Percentiles rank a stretch among this genome's conserved stretches.
Evolutionary conservation across 495 filamentous ascomycete genomes (phyloP).

Genomic region (Aspergillus baeticus): DNA sequence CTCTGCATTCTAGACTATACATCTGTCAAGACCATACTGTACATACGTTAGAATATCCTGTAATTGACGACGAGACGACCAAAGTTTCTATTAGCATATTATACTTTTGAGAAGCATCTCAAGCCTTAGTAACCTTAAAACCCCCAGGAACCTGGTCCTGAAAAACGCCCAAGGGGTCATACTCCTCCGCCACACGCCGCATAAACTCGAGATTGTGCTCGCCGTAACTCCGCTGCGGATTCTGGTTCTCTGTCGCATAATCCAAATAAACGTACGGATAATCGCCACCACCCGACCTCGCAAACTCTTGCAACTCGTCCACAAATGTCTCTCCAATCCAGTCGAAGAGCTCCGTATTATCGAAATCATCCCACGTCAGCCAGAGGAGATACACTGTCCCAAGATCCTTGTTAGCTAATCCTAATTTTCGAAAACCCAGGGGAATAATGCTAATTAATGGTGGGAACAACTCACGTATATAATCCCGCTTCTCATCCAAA

Average conservation of each 20-base stretch:
- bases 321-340: not conserved
- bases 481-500: not conserved
- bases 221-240: slow-evolving; percentile 3
- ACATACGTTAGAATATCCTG: slow-evolving; percentile 12
- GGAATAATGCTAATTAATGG: not conserved
- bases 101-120: not conserved
- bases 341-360: not conserved
- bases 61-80: slow-evolving; percentile 17
- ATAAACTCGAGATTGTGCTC: not conserved
- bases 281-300: not conserved
- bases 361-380: not conserved
- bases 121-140: slow-evolving; percentile 2
- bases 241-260: slow-evolving; percentile 1
- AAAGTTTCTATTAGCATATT: not conserved
- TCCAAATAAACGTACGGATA: not conserved
- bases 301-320: not conserved
- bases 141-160: slow-evolving; percentile 2
- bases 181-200: not conserved
- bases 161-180: not conserved
- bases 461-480: not conserved
- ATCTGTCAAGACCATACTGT: slow-evolving; percentile 10
- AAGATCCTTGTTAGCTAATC: no score
- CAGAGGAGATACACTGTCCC: not conserved
- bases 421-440: no score
- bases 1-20: slow-evolving; percentile 23